Conservation (phyloP, 129 eudicot genomes). For the Solidago caesia region DNA sequence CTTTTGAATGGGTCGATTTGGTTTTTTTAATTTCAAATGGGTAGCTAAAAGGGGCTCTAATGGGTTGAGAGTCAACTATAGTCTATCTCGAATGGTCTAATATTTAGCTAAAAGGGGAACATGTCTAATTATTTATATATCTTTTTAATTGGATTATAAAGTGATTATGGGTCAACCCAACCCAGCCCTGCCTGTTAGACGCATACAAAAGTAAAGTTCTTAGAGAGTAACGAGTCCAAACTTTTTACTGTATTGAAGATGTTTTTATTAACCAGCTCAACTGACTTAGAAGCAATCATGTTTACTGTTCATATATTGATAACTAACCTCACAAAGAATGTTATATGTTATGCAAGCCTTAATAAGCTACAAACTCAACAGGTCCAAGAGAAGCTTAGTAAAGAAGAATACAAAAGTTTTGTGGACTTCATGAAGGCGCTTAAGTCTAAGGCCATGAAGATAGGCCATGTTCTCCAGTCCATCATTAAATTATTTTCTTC, state of each 20-base stretch:
- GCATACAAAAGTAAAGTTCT: too few relatives aligned
- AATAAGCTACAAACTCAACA: conserved; percentile 31
- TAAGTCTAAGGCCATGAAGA: conserved; percentile 77
- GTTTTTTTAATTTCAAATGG: not conserved
- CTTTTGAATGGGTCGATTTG: not conserved
- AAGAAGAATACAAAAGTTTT: conserved; percentile 70
- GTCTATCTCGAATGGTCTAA: not conserved
- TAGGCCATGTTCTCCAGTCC: conserved; percentile 59
- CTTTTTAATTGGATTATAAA: not conserved
- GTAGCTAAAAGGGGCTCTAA: not conserved
- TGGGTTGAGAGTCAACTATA: not conserved
- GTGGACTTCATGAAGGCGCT: conserved; percentile 81
- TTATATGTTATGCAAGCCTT: not conserved
- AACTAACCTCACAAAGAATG: conserved; percentile 1
- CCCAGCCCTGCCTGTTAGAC: too few relatives aligned
- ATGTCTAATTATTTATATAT: not conserved
- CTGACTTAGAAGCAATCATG: not conserved
- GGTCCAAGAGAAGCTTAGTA: conserved; percentile 80
- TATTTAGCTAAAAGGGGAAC: not conserved
- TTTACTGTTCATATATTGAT: not conserved
- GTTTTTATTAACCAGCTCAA: too few relatives aligned
- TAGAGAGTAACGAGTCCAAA: too few relatives aligned
- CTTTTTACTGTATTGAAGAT: too few relatives aligned
- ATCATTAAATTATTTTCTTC: conserved; percentile 63
- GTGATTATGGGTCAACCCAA: too few relatives aligned